Evolutionary conservation across 108 stramenopile genomes (phyloP).

Genomic region (Pseudonitzschia multiseries): DNA sequence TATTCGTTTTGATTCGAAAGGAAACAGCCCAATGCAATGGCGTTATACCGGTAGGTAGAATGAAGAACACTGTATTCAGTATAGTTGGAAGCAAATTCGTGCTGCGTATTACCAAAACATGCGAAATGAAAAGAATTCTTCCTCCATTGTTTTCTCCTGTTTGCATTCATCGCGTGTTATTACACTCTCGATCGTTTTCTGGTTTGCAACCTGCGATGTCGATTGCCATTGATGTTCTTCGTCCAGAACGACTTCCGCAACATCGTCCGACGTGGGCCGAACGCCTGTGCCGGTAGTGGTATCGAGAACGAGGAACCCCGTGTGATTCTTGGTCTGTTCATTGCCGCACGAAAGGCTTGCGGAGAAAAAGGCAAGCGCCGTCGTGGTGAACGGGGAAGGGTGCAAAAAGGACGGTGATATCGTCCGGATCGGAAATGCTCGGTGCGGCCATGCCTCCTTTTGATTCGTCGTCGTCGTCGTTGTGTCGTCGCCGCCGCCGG

Average conservation of each 20-base stretch:
- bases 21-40: no score
- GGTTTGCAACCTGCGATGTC: background rate
- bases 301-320: no score
- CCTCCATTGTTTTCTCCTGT: background rate
- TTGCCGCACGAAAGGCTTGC: background rate
- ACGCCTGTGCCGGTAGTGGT: no score
- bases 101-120: no score
- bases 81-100: no score
- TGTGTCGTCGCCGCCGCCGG: no score
- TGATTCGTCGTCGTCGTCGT: background rate
- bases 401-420: background rate
- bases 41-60: no score
- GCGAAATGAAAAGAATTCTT: background rate
- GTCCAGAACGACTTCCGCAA: no score
- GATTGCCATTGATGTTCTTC: background rate
- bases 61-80: no score
- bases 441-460: background rate
- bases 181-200: background rate
- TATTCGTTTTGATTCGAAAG: no score
- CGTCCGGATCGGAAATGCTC: constrained; percentile 1
- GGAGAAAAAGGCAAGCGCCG: background rate
- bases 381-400: background rate
- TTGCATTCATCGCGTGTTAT: background rate
- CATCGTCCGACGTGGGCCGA: no score
- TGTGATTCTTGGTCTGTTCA: background rate